Base-by-base conservation (phyloP, 768 basidiomycete species). In the Mrakia blollopis region DNA sequence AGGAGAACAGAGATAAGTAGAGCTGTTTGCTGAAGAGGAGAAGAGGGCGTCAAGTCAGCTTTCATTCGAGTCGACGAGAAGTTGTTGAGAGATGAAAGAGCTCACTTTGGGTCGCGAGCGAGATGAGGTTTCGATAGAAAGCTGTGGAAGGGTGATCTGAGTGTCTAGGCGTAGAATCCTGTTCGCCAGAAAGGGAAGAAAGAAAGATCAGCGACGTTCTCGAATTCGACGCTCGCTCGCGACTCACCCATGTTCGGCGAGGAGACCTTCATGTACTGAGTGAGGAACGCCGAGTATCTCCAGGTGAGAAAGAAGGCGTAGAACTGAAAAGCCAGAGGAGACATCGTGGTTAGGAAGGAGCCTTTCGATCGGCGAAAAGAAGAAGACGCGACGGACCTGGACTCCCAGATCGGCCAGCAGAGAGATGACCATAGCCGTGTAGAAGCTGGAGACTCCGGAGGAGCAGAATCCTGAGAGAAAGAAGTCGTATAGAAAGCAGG, bases 221-320 rank as follows among this genome's bases (percentile, higher is more conserved):
- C 78, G 79, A 65, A 47, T 65, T 80, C 76, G 35, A 37, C 70
- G 79, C 73, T 77, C 74, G 16, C 21, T 50, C 47, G 47, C 21
- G 78, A 83, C 87, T 84, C 82, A 89, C 90, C 89, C 83, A 88
- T 89, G 80, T 86, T 68, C 80, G 83, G 86, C 73, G 88, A 88
- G 81, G 89, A 89, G 88, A 91, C 87, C 80, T 83, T 84, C 47
- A 85, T 82, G 84, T 91, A 91, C 83, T 89, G 87, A 83, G 89
- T 88, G 83, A 91, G 83, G 80, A 89, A 86, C 83, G 89, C 90
- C 80, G 87, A 87, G 87, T 88, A 91, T 75, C 90, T 86, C 91
- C 90, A 92, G 80, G 85, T 86, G 83, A 91, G 84, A 86, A 91
- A 91, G 83, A 87, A 88, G 89, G 91, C 90, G 86, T 91, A 91